Evolutionary conservation across 179 eudicot species (phyloP), one percentile per base, ranked within the genome.

Genomic region (Silene vulgaris): DNA sequence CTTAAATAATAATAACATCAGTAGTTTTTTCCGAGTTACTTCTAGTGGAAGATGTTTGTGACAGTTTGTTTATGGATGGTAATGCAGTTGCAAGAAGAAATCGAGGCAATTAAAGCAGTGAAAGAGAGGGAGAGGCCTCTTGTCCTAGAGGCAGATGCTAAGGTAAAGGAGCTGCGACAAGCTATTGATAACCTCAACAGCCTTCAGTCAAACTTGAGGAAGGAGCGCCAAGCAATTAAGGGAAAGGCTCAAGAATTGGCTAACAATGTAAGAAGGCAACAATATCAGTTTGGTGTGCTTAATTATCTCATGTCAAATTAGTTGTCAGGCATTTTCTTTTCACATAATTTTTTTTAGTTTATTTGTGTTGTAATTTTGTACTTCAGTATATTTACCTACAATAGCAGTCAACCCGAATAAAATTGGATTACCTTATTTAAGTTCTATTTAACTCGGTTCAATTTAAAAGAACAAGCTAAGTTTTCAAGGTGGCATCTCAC

Each of bases 101-200:
- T 86, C 54, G 86, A 85, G 74, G 84, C 81, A 76, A 73, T 75
- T 21, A 80, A 87, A 69, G 88, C 87, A 79, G 83, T 82, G 26
- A 84, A 86, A 78, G 96, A 89, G 82, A 80, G 76, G 76, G 92
- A 92, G 78, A 80, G 80, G 88, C 96, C 96, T 21, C 82, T 79
- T 69, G 88, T 90, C 28, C 87, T 83, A 60, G 97, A 90, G 80
- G 80, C 85, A 65, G 90, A 87, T 72, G 83, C 88, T 19, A 82
- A 92, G 81, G 88, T 92, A 69, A 89, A 87, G 74, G 89, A 90
- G 82, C 74, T 90, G 81, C 80, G 83, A 23, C 88, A 88, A 79
- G 81, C 83, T 17, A 80, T 90, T 86, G 80, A 83, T 19, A 82
- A 80, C 60, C 95, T 92, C 62, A 94, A 94, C 79, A 88, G 74